These are phyloP conservation scores for Trypanosoma theileri DNA, from an alignment of 208 protist genomes.

Conservation along the genomic window DNA sequence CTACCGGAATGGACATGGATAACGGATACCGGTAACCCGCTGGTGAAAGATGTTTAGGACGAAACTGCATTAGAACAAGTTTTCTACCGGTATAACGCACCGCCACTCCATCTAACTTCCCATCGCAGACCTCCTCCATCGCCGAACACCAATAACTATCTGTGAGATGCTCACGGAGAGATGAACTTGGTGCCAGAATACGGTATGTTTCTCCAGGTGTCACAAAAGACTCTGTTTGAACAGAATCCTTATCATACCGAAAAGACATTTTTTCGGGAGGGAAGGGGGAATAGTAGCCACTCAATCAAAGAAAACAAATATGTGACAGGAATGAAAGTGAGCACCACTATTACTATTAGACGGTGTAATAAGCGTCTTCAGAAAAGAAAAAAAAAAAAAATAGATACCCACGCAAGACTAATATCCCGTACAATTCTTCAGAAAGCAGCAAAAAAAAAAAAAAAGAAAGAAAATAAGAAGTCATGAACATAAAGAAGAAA, in stretches of 20 bases:
- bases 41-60: constrained; percentile 61
- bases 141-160: constrained; percentile 91
- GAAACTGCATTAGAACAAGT: constrained; percentile 85
- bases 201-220: constrained; percentile 72
- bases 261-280: constrained; percentile 38
- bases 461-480: background rate
- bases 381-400: constrained; percentile 18
- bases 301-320: background rate
- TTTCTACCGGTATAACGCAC: constrained; percentile 89
- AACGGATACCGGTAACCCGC: constrained; percentile 85
- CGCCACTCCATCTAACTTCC: constrained; percentile 75
- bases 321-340: too few relatives aligned
- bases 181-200: constrained; percentile 69
- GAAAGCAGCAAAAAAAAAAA: constrained; percentile 1
- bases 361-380: background rate
- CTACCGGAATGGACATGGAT: constrained; percentile 88
- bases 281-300: background rate
- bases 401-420: background rate
- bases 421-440: background rate
- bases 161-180: constrained; percentile 72
- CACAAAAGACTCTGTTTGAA: constrained; percentile 55
- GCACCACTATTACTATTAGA: background rate
- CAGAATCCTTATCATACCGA: constrained; percentile 26
- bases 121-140: constrained; percentile 88
- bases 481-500: background rate